Evolutionary conservation across 305 asterid genomes (phyloP), one percentile per base, ranked within the genome.

Genomic region (Fraxinus floribunda): DNA sequence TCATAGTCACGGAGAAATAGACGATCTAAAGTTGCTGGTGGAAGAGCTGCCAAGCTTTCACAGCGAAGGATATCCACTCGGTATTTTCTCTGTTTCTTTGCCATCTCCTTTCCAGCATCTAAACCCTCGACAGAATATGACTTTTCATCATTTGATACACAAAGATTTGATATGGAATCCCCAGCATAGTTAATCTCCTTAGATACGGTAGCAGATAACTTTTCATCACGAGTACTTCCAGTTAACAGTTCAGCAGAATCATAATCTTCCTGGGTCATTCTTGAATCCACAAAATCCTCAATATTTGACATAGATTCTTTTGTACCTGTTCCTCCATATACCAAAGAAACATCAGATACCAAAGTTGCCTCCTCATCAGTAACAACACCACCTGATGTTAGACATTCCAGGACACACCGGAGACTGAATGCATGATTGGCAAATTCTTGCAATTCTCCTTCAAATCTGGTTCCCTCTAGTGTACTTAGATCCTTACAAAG

Each of bases 391-490:
- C 99, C 99, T 44, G 98, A 96, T 66, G 91, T 90, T 81, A 96
- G 91, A 87, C 98, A 96, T 88, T 96, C 98, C 86, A 96, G 90
- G 82, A 94, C 86, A 88, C 97, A 91, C 76, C 99, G 91, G 78
- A 96, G 93, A 86, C 99, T 96, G 90, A 96, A 96, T 78, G 98
- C 99, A 89, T 96, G 99, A 88, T 96, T 90, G 79, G 99, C 98
- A 73, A 96, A 96, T 86, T 96, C 98, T 91, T 94, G 98, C 84
- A 96, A 89, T 83, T 94, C 99, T 77, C 99, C 98, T 91, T 96
- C 99, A 87, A 94, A 96, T 89, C 92, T 96, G 83, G 96, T 84
- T 82, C 99, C 97, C 88, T 96, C 99, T 38, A 96, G 89, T 44
- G 98, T 90, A 77, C 92, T 86, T 84, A 96, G 94, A 89, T 96